These are phyloP conservation scores for Candida yuanshanica DNA, from an alignment of 805 yeast genomes.

Conservation along the genomic window DNA sequence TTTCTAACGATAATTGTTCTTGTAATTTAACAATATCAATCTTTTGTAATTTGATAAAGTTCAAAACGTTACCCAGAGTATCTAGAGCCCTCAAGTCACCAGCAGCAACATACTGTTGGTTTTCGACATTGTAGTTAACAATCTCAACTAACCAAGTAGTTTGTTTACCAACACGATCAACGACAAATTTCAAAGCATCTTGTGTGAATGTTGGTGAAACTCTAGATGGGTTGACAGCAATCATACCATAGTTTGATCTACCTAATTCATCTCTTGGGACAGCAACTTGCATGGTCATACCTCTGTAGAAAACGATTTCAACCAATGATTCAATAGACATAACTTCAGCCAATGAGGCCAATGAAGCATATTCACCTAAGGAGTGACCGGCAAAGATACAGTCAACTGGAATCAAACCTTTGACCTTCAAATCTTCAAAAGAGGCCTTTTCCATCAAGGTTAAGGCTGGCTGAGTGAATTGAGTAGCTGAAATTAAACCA, in stretches of 20 bases:
- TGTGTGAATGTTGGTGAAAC: slow-evolving; percentile 84
- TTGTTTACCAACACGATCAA: slow-evolving; percentile 74
- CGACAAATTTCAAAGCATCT: slow-evolving; percentile 90
- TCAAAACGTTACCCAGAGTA: slow-evolving; percentile 86
- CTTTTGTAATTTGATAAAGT: slow-evolving; percentile 90
- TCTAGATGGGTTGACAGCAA: slow-evolving; percentile 96
- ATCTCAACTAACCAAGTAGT: slow-evolving; percentile 95
- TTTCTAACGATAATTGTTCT: slow-evolving; percentile 74
- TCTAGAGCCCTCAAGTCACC: slow-evolving; percentile 97
- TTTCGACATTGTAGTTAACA: slow-evolving; percentile 97
- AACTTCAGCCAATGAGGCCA: slow-evolving; percentile 94
- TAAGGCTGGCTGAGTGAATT: slow-evolving; percentile 98
- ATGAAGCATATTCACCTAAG: slow-evolving; percentile 96
- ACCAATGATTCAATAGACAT: slow-evolving; percentile 98
- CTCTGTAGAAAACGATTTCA: slow-evolving; percentile 98
- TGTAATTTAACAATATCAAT: slow-evolving; percentile 86
- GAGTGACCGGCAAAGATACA: slow-evolving; percentile 99
- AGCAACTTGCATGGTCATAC: slow-evolving; percentile 99
- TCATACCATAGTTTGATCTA: slow-evolving; percentile 98
- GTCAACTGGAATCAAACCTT: slow-evolving; percentile 91
- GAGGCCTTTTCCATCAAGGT: slow-evolving; percentile 99
- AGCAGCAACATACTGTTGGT: slow-evolving; percentile 97
- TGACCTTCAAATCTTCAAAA: slow-evolving; percentile 93
- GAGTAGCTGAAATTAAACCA: slow-evolving; percentile 96
- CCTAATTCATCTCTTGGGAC: slow-evolving; percentile 96